Base-by-base conservation (phyloP, 371 early-diverging fungal genomes). In the Mortierella sp. region DNA sequence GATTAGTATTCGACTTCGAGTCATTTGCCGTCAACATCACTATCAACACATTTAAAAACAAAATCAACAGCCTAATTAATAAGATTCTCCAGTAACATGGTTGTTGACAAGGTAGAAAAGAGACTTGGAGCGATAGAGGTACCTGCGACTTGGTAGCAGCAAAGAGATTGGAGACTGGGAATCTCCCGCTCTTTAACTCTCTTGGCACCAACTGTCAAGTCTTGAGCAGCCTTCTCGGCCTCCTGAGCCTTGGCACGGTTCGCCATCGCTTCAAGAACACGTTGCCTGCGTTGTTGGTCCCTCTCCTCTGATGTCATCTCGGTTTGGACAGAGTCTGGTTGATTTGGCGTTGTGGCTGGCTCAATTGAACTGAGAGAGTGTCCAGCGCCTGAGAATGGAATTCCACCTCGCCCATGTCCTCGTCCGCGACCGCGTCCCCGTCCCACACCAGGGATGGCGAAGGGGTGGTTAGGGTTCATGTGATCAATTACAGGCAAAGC, bases 111-210 rank as follows among this genome's bases (percentile, higher is more conserved):
- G 28, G 34, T 10, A 54, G 24, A 16, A 14, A 26, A 54, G 13
- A 31, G 11, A 48, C 8, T 10, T 13, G 9, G 16, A 48, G 10
- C 57, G 42, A 38, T 38, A 38, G 34, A 75, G 55, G 3, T 10
- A 84, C 84, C 86, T 48, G 87, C 87, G n/a, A 86, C 82, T 63
- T 80, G 76, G 50, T 86, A 78, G 13, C 78, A 65, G 65, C 87
- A 82, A 47, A 79, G 70, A 1, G 82, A 70, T 38, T 77, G 82
- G 14, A 86, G 76, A 5, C 72, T 80, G 21, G 82, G 82, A 28
- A 86, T 73, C 13, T n/a, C 60, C 3, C 79, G 60, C 24, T 72
- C 74, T 50, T 78, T 77, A 16, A 73, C n/a, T n/a, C 65, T 78
- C 42, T 75, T 76, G 47, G 31, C 48, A 26, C 50, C 75, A 1